Base-by-base conservation (phyloP, 345 rosid species). In the Aquilaria yunnanensis region DNA sequence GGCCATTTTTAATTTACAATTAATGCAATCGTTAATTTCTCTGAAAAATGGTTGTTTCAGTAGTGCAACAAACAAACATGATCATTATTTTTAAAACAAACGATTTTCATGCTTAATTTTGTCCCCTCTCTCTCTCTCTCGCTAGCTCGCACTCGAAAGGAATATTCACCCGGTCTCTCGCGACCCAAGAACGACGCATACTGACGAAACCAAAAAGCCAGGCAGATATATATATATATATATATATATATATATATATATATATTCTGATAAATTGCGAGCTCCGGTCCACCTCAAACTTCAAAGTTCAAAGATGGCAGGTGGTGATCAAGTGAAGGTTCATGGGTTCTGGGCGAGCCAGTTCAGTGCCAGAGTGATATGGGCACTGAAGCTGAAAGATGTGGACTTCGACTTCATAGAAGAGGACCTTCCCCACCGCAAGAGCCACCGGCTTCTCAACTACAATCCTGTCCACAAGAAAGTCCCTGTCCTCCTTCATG, bases 311-410 rank as follows among this genome's bases (percentile, higher is more conserved):
- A 23, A 23, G 23, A 23, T 23, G 23, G 23, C 23, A 23, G 23
- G 23, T 23, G 23, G 23, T 23, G 23, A 23, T 23, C 23, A 66
- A 51, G 51, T 67, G 59, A 67, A 67, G 58, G 51, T 67, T 2
- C 31, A 14, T 14, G 71, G 71, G 23, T 46, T 48, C 32, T 68
- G 66, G 71, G 2, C 66, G 11, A 68, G 71, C 43, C 61, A 54
- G 3, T 60, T 14, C 31, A 61, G 56, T 47, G 41, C 54, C 48
- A 54, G 61, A 54, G 61, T 68, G 29, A 60, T 54, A 10, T 68
- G 64, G 64, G 70, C 70, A 9, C 59, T 67, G 48, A 67, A 59
- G 31, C 53, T 67, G 6, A 67, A 59, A 32, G 70, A 57, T 1
- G n/a, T 53, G 11, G 37, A 45, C 9, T 67, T 23, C 16, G 54